phyloP scores from a whole-genome alignment of 192 early-diverging fungal species.

The Backusella circina region DNA sequence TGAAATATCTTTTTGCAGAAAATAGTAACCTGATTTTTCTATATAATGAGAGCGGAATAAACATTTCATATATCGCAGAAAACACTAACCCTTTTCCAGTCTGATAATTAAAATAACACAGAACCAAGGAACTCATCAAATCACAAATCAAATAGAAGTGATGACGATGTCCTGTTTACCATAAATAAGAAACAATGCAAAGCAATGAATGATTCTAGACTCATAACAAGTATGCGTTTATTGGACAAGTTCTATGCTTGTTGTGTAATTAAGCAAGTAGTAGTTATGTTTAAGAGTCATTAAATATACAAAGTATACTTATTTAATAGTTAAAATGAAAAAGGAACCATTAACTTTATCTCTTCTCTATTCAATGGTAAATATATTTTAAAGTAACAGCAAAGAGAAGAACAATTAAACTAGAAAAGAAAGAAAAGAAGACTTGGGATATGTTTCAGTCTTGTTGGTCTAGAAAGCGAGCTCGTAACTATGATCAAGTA shows the following conservation, averaged over 20 bases:
- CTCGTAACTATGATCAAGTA: background rate
- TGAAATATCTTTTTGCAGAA: too few species aligned
- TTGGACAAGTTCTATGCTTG: background rate
- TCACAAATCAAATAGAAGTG: background rate
- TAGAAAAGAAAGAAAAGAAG: too few species aligned
- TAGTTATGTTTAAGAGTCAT: background rate
- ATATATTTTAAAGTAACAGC: too few species aligned
- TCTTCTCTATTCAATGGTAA: background rate
- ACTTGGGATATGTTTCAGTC: background rate
- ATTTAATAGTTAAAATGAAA: background rate
- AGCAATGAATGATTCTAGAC: background rate
- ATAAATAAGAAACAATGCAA: background rate
- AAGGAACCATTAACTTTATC: background rate
- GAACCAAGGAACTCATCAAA: background rate
- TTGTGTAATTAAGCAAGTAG: background rate
- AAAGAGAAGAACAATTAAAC: too few species aligned
- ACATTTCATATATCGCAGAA: background rate
- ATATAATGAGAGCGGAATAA: background rate
- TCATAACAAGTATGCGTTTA: background rate
- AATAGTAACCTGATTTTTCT: background rate
- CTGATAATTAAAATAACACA: background rate
- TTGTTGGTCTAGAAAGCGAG: background rate
- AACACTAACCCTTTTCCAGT: background rate
- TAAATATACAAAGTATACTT: background rate
- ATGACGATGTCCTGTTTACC: background rate